These are phyloP conservation scores for Coniochaeta sp. DNA, from an alignment of 2,329 filamentous ascomycete species.

Conservation along the genomic window DNA sequence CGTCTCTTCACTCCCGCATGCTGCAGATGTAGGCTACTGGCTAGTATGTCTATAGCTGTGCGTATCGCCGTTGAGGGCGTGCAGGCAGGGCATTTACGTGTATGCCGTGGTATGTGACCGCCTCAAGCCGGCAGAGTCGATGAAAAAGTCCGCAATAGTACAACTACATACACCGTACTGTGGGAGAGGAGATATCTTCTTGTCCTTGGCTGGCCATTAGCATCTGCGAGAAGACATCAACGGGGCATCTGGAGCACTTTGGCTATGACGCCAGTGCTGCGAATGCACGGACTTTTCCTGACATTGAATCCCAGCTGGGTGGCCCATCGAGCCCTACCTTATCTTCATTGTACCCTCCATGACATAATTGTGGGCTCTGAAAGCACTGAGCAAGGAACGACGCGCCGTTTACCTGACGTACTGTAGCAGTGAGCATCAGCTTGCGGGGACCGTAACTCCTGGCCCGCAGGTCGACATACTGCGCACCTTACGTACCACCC, in stretches of 20 bases:
- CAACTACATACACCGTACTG: no score
- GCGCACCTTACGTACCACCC: background rate
- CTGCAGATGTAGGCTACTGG: background rate
- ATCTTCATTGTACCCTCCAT: background rate
- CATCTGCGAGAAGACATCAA: background rate
- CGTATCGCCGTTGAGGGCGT: background rate
- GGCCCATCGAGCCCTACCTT: background rate
- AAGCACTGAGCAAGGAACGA: background rate
- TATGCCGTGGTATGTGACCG: no score
- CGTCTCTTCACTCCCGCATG: background rate
- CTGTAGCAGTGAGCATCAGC: no score
- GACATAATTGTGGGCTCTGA: background rate
- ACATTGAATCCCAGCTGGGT: background rate
- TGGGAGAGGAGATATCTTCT: no score
- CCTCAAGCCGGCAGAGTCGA: background rate
- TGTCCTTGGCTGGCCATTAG: background rate
- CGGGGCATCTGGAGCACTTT: background rate
- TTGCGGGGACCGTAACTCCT: no score
- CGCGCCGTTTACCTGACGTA: background rate
- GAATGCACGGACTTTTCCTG: background rate
- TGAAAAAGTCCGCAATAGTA: background rate
- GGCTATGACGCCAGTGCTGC: background rate
- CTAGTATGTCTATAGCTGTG: background rate
- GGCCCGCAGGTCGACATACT: no score
- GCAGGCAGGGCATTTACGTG: background rate